Evolutionary conservation across 371 early-diverging fungal genomes (phyloP).

Genomic region (Actinomucor elegans): DNA sequence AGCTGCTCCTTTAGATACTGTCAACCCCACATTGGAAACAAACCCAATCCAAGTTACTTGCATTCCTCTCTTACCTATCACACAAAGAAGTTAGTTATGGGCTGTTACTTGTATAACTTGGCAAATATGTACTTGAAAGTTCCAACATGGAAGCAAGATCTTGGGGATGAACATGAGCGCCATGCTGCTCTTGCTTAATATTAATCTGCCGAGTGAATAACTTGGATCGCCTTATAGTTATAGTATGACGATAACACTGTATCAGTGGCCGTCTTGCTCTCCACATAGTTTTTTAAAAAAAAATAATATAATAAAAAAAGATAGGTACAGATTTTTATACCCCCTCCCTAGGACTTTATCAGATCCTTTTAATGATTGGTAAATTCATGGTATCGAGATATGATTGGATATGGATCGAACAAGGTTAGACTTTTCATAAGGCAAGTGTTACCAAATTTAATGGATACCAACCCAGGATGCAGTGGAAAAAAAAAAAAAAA

Average conservation of each 20-base stretch:
- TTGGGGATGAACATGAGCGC: neutral
- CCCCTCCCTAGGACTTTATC: too few species aligned
- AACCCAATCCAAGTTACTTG: conserved; percentile 64
- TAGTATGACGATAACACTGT: neutral
- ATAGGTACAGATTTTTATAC: too few species aligned
- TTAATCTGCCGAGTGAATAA: neutral
- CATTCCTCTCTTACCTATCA: conserved; percentile 50
- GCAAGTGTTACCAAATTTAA: too few species aligned
- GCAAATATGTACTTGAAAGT: neutral
- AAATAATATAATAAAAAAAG: too few species aligned
- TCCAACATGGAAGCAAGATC: conserved; percentile 15
- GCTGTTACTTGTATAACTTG: neutral
- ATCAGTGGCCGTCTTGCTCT: neutral
- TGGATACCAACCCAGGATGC: too few species aligned
- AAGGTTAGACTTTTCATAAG: too few species aligned
- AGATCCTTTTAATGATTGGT: too few species aligned
- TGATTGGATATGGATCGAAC: too few species aligned
- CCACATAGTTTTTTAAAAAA: too few species aligned
- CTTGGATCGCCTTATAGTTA: neutral
- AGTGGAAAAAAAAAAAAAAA: too few species aligned
- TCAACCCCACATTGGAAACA: conserved; percentile 59
- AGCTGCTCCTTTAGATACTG: conserved; percentile 61
- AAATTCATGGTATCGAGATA: too few species aligned
- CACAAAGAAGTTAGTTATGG: neutral
- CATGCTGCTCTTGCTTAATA: neutral